phyloP scores from a whole-genome alignment of 164 flowering plant species.

The Warburgia ugandensis region DNA sequence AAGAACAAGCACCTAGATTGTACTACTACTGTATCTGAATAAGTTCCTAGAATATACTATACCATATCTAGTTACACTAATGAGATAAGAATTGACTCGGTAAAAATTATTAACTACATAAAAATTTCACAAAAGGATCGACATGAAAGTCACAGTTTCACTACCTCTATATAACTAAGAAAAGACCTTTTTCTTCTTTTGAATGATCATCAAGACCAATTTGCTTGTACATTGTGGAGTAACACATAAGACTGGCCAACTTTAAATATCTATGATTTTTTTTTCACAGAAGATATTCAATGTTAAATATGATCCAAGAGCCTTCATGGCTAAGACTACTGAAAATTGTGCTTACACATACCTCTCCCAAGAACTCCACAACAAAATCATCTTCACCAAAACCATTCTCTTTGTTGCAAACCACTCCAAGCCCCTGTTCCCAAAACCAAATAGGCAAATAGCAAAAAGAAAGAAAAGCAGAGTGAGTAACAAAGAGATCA shows the following conservation, averaged over 20 bases:
- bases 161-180: no score
- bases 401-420: slow-evolving; percentile 88
- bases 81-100: no score
- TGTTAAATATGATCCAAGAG: neutral
- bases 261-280: neutral
- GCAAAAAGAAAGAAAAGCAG: neutral
- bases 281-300: neutral
- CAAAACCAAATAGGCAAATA: slow-evolving; percentile 1
- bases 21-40: no score
- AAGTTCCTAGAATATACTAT: no score
- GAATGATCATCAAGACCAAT: no score
- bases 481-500: neutral
- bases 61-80: no score
- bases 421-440: slow-evolving; percentile 93
- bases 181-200: no score
- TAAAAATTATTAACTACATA: no score
- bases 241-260: neutral
- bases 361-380: slow-evolving; percentile 98
- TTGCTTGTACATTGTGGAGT: neutral
- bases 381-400: slow-evolving; percentile 93
- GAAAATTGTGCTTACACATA: no score
- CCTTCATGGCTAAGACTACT: neutral
- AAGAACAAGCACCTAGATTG: no score
- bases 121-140: no score
- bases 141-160: no score